These are phyloP conservation scores for Melaleuca alternifolia DNA, from an alignment of 345 rosid genomes.

Conservation along the genomic window DNA sequence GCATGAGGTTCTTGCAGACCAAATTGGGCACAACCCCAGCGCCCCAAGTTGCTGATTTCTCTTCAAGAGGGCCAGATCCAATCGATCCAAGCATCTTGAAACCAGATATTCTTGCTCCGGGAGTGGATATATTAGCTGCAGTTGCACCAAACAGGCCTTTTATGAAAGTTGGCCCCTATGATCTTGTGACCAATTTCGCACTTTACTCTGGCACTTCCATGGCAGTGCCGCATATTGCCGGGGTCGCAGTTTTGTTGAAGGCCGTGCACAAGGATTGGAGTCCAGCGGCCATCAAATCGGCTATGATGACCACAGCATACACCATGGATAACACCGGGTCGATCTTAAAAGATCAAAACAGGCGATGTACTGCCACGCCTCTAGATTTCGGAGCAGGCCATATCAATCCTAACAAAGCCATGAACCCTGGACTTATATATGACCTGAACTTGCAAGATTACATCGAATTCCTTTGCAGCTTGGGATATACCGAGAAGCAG, in stretches of 20 bases:
- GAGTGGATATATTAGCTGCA: conserved; percentile 26
- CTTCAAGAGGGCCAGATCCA: conserved; percentile 57
- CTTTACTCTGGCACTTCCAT: conserved; percentile 34
- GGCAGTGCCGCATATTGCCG: conserved; percentile 53
- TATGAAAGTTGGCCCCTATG: conserved; percentile 9
- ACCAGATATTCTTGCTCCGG: conserved; percentile 38
- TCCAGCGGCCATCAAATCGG: conserved; percentile 36
- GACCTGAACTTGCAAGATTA: conserved; percentile 24
- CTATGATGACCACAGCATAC: conserved; percentile 38
- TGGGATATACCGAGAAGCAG: conserved; percentile 17
- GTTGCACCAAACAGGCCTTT: conserved; percentile 8
- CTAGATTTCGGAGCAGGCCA: conserved; percentile 30
- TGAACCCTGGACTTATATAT: conserved; percentile 32
- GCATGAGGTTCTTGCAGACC: conserved; percentile 17
- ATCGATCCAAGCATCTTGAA: conserved; percentile 21
- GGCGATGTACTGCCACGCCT: conserved; percentile 20
- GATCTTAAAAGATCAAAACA: conserved; percentile 3
- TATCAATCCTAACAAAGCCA: conserved; percentile 30
- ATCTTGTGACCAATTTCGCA: conserved; percentile 19
- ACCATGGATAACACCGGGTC: conserved; percentile 7
- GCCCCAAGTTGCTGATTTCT: conserved; percentile 52
- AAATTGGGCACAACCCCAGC: conserved; percentile 20
- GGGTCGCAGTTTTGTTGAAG: conserved; percentile 40
- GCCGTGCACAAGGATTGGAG: conserved; percentile 26
- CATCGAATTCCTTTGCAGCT: conserved; percentile 20